Conservation (phyloP, 805 yeast genomes). For the Hanseniaspora meyeri region DNA sequence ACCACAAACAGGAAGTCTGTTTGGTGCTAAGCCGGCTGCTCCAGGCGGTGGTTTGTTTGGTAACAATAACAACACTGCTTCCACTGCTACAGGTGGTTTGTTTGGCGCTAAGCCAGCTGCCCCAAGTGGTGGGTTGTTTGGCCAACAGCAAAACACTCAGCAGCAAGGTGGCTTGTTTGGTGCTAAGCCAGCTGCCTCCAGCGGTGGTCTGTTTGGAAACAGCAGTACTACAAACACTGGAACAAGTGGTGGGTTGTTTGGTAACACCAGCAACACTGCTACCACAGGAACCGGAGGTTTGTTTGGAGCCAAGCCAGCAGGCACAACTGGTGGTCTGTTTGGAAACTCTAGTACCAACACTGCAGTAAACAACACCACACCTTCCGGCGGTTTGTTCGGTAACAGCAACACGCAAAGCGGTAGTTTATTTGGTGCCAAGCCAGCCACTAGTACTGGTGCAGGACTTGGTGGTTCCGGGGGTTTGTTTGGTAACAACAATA, state of each 20-base stretch:
- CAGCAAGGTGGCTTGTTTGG: conserved; percentile 21
- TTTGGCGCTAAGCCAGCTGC: conserved; percentile 17
- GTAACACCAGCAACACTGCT: conserved; percentile 22
- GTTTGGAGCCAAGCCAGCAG: conserved; percentile 14
- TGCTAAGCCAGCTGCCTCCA: conserved; percentile 18
- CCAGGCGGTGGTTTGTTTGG: conserved; percentile 22
- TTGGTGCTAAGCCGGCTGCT: conserved; percentile 26
- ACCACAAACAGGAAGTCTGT: conserved; percentile 29
- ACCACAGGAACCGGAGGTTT: conserved; percentile 19
- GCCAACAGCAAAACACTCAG: conserved; percentile 18
- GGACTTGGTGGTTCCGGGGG: conserved; percentile 4
- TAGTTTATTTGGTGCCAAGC: conserved; percentile 23
- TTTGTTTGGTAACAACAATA: conserved; percentile 19
- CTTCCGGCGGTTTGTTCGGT: conserved; percentile 29
- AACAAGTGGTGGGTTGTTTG: conserved; percentile 34
- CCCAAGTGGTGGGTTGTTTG: conserved; percentile 18
- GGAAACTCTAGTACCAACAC: conserved; percentile 22
- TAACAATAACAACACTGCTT: conserved; percentile 15
- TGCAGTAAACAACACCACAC: conserved; percentile 25
- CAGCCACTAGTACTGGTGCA: conserved; percentile 19
- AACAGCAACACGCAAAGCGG: conserved; percentile 22
- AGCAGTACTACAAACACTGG: conserved; percentile 14
- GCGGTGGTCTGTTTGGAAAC: conserved; percentile 25
- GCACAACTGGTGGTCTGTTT: conserved; percentile 28
- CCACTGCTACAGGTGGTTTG: conserved; percentile 17